Conservation (phyloP, 2,329 filamentous ascomycete species). For the Botrytis hyacinthi region DNA sequence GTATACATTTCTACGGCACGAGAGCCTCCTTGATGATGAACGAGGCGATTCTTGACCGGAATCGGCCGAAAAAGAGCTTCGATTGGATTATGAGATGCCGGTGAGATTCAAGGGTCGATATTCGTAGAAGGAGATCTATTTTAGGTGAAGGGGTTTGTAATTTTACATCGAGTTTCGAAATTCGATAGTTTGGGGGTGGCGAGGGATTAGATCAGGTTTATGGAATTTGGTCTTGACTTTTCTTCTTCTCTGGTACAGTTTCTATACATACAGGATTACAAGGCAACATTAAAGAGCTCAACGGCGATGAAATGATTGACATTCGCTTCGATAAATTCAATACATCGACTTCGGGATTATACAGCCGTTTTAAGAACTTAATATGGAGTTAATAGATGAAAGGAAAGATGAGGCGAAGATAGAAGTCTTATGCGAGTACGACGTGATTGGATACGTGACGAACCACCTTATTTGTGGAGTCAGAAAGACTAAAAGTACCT, state of each 20-base stretch:
- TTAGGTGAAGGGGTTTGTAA: neutral
- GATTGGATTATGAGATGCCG: neutral
- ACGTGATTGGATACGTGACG: neutral
- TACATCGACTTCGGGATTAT: neutral
- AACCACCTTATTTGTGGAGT: neutral
- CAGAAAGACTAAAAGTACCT: neutral
- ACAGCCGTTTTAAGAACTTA: neutral
- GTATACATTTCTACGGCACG: neutral
- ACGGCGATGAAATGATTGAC: neutral
- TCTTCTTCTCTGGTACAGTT: neutral
- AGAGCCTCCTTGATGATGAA: neutral
- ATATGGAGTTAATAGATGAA: neutral
- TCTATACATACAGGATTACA: neutral
- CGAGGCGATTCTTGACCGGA: neutral
- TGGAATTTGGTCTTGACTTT: neutral
- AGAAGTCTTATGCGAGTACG: neutral
- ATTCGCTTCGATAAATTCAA: neutral
- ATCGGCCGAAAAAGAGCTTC: neutral
- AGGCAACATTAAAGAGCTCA: neutral
- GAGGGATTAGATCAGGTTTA: neutral
- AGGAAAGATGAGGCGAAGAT: neutral
- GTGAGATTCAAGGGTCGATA: neutral
- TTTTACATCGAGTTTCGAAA: neutral
- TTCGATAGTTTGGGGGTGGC: neutral
- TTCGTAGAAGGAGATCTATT: neutral